Conservation (phyloP, 2,329 filamentous ascomycete species). For the Cladosporium sp. region DNA sequence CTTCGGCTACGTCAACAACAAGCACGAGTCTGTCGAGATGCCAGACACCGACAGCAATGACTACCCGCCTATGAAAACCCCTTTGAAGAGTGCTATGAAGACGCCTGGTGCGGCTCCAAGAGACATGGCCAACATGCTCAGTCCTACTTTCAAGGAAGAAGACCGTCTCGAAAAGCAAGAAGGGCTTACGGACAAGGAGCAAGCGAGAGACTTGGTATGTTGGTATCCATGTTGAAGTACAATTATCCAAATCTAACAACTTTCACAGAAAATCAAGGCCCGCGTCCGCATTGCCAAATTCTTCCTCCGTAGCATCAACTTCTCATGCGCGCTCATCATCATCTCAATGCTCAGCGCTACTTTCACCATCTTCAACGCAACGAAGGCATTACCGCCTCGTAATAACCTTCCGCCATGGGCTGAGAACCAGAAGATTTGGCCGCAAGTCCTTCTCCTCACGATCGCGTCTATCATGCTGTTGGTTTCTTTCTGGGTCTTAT, state of each 20-base stretch:
- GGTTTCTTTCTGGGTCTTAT: conserved; percentile 75
- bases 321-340: conserved; percentile 94
- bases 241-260: conserved; percentile 33
- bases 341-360: conserved; percentile 85
- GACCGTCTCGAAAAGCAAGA: conserved; percentile 76
- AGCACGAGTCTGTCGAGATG: conserved; percentile 55
- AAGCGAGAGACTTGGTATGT: conserved; percentile 82
- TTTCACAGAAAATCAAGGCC: conserved; percentile 77
- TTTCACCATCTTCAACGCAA: conserved; percentile 89
- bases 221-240: not conserved
- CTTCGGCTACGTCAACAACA: conserved; percentile 78
- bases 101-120: conserved; percentile 77
- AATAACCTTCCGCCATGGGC: conserved; percentile 87
- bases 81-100: conserved; percentile 83
- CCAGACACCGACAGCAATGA: conserved; percentile 46
- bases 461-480: conserved; percentile 77
- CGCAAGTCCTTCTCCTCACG: conserved; percentile 76
- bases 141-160: conserved; percentile 90
- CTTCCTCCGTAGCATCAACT: conserved; percentile 90
- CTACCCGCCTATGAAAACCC: conserved; percentile 67
- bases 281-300: conserved; percentile 92
- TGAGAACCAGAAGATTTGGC: conserved; percentile 73
- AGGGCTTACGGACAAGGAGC: conserved; percentile 74
- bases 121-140: conserved; percentile 69
- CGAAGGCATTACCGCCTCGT: conserved; percentile 66